Percentiles rank a stretch among this genome's conserved stretches.
Evolutionary conservation across 805 yeast species (phyloP).

Genomic region (Candida hungchunana): DNA sequence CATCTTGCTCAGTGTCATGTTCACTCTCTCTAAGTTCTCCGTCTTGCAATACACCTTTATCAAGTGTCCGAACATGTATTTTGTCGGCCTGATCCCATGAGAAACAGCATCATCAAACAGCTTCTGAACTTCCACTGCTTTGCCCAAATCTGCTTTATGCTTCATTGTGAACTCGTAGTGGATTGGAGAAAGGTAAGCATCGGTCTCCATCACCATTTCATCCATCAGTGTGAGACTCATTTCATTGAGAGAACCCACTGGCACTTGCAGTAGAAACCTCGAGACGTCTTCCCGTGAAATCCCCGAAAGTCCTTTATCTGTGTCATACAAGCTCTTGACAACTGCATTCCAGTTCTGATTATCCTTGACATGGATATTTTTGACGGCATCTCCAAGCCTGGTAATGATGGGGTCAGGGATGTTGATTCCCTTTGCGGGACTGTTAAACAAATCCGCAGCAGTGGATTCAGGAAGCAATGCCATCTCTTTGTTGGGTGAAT

Average conservation of each 20-base stretch:
- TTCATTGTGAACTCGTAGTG: slow-evolving; percentile 33
- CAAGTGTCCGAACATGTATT: slow-evolving; percentile 38
- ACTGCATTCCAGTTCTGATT: slow-evolving; percentile 43
- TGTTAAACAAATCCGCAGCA: slow-evolving; percentile 18
- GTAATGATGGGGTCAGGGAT: slow-evolving; percentile 34
- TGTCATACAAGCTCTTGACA: slow-evolving; percentile 14
- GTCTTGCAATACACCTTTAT: slow-evolving; percentile 39
- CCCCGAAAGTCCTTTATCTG: slow-evolving; percentile 33
- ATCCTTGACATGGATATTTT: slow-evolving; percentile 35
- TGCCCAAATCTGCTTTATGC: slow-evolving; percentile 29
- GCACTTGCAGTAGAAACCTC: slow-evolving; percentile 35
- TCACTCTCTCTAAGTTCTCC: slow-evolving; percentile 22
- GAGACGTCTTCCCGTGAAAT: slow-evolving; percentile 30
- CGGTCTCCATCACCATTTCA: slow-evolving; percentile 30
- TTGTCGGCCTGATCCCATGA: slow-evolving; percentile 27
- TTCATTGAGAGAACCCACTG: slow-evolving; percentile 27
- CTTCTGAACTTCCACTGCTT: slow-evolving; percentile 29
- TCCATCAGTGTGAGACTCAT: slow-evolving; percentile 29
- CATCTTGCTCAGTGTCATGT: slow-evolving; percentile 17
- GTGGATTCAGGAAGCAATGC: not conserved
- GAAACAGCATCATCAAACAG: slow-evolving; percentile 26
- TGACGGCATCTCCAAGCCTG: slow-evolving; percentile 38
- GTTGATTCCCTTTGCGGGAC: slow-evolving; percentile 23
- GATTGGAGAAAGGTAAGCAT: slow-evolving; percentile 26
- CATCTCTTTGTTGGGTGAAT: not conserved